phyloP scores from a whole-genome alignment of 805 yeast species.

The Yamadazyma tumulicola region DNA sequence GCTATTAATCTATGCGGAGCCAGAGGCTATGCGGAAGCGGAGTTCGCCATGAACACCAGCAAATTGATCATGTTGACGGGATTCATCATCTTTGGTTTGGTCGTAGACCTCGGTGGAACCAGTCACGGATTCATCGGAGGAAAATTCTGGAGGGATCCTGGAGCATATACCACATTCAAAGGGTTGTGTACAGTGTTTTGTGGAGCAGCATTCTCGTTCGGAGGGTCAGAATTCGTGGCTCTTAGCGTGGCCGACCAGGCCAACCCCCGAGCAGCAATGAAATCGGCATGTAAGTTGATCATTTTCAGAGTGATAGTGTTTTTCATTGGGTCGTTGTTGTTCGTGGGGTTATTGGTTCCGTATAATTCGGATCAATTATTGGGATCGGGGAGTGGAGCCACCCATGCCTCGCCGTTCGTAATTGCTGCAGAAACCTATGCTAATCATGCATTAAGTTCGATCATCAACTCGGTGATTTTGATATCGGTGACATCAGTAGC shows the following conservation, averaged over 20 bases:
- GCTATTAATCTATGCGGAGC: slow-evolving; percentile 45
- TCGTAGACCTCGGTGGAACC: slow-evolving; percentile 38
- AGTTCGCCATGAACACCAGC: slow-evolving; percentile 34
- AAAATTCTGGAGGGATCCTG: slow-evolving; percentile 40
- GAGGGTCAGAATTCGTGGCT: slow-evolving; percentile 40
- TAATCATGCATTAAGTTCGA: slow-evolving; percentile 35
- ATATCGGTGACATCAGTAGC: slow-evolving; percentile 42
- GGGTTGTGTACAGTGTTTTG: slow-evolving; percentile 38
- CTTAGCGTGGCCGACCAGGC: slow-evolving; percentile 37
- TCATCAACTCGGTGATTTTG: slow-evolving; percentile 40
- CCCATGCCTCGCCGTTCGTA: slow-evolving; percentile 42
- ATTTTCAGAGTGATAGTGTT: slow-evolving; percentile 35
- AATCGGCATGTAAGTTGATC: slow-evolving; percentile 39
- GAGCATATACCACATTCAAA: slow-evolving; percentile 35
- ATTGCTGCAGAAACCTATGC: slow-evolving; percentile 41
- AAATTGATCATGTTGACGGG: slow-evolving; percentile 38
- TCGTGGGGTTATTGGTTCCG: slow-evolving; percentile 41
- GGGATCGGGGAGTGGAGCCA: slow-evolving; percentile 30
- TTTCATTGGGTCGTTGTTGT: slow-evolving; percentile 37
- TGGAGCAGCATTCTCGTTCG: slow-evolving; percentile 39
- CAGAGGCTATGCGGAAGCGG: slow-evolving; percentile 46
- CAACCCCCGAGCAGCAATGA: slow-evolving; percentile 38
- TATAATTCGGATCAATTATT: slow-evolving; percentile 27
- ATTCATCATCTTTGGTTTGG: slow-evolving; percentile 39
- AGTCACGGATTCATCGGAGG: slow-evolving; percentile 37